Base-by-base conservation (phyloP, 1,139 yeast genomes). In the Suhomyces guaymorum region DNA sequence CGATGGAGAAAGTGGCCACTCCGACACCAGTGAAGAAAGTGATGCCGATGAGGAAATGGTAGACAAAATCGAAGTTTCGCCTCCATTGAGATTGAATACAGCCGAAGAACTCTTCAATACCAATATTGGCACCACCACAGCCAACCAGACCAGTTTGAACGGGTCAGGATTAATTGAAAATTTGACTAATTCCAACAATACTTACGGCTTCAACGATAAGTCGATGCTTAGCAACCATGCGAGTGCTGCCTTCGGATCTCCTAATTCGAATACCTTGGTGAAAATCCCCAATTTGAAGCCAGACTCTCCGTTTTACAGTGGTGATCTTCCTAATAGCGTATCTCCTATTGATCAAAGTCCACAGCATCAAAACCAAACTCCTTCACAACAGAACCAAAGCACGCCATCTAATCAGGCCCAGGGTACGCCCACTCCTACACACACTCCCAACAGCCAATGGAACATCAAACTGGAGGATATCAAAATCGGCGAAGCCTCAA, bases 401-500 rank as follows among this genome's bases (percentile, higher is more conserved):
- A 30, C 37, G 2, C 37, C 37, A 2, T 13, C 26, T 4, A 35
- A 35, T 13, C 28, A 28, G 7, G 23, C 22, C 5, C 30, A 33
- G 7, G 20, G 12, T 11, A 30, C 39, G 3, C 35, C 37, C 4
- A 30, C 39, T 5, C 31, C 33, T 15, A 12, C 26, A 9, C 33
- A 33, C 7, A 32, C 39, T 7, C 34, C 35, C 9, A 28, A 29
- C 23, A 30, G 20, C 13, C 43, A 31, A 25, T 33, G 37, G 30
- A 17, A 26, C 15, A 26, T 25, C 10, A 33, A 30, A 20, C 11
- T 28, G 8, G 39, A 39, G 3, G 38, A 39, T 21, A 11, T 33
- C 10, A 43, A 38, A 13, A 46, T 52, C 5, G 47, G 61, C 1
- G 75, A 69, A 36, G 62, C 75, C 0, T 62, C 73, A 1, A 81